phyloP scores from a whole-genome alignment of 192 early-diverging fungal species.

The Fimicolochytrium jonesii region DNA sequence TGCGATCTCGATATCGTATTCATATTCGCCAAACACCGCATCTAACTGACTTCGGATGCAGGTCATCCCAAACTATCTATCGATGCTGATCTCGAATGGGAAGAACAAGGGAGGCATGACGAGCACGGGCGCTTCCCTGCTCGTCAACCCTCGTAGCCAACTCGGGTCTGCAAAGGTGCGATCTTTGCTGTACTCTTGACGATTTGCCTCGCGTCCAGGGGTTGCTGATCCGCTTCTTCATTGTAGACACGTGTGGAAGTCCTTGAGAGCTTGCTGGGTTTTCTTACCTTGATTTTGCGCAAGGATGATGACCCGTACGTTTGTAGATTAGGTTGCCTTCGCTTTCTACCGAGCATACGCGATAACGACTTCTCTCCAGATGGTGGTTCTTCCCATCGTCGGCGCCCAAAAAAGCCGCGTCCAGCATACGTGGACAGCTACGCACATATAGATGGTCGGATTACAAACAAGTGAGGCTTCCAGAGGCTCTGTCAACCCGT shows the following conservation, averaged over 20 bases:
- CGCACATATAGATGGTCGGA: too few relatives aligned
- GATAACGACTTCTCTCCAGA: background rate
- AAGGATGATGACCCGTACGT: slow-evolving; percentile 42
- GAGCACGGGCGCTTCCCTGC: slow-evolving; percentile 26
- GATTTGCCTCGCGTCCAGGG: too few relatives aligned
- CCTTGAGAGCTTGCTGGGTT: slow-evolving; percentile 52
- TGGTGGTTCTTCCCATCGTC: slow-evolving; percentile 44
- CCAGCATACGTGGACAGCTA: too few relatives aligned
- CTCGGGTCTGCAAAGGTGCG: slow-evolving; percentile 26
- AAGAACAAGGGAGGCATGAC: slow-evolving; percentile 3
- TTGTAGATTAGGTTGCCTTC: too few relatives aligned
- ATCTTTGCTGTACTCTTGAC: too few relatives aligned
- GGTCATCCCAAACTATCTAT: slow-evolving; percentile 64
- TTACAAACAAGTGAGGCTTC: too few relatives aligned
- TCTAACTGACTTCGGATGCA: slow-evolving; percentile 7
- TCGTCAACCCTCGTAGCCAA: slow-evolving; percentile 32
- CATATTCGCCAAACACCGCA: too few relatives aligned
- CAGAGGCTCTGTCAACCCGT: too few relatives aligned
- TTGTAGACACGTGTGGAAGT: slow-evolving; percentile 55
- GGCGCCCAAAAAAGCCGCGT: too few relatives aligned
- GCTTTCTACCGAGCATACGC: too few relatives aligned
- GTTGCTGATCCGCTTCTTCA: background rate
- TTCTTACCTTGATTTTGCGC: slow-evolving; percentile 50
- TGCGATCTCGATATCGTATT: too few relatives aligned
- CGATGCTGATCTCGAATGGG: slow-evolving; percentile 46